A percentile compares a stretch with the other conserved stretches of the same genome.
Conservation (phyloP, 2,329 filamentous ascomycete genomes). For the Colletotrichum sp. region DNA sequence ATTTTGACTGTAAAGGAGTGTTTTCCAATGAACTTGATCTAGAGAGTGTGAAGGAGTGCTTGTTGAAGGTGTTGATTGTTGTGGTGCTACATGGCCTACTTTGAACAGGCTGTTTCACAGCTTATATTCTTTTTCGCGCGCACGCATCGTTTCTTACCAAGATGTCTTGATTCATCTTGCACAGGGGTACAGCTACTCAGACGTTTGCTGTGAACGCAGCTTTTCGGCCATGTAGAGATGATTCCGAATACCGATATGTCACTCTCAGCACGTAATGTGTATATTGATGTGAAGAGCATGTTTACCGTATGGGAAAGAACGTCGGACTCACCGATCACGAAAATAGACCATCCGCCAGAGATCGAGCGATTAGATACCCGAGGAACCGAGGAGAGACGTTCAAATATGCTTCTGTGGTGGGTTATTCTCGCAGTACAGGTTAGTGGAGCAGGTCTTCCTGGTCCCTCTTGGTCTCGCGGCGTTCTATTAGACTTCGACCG, state of each 20-base stretch:
- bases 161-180: neutral
- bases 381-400: neutral
- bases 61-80: neutral
- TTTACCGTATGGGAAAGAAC: neutral
- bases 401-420: neutral
- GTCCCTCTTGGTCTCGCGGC: neutral
- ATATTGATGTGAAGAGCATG: neutral
- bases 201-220: neutral
- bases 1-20: neutral
- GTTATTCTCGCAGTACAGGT: neutral
- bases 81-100: neutral
- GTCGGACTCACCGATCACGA: neutral
- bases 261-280: neutral
- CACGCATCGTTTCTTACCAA: neutral
- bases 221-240: neutral
- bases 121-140: neutral
- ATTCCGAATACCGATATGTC: neutral
- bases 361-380: neutral
- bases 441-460: neutral
- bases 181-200: neutral
- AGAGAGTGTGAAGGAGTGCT: neutral
- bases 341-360: neutral
- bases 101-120: neutral
- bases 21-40: neutral
- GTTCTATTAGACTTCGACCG: neutral